Percentiles rank a stretch among this genome's conserved stretches.
Evolutionary conservation across 257 asterid species (phyloP).

Genomic region (Knoxia roxburghii): DNA sequence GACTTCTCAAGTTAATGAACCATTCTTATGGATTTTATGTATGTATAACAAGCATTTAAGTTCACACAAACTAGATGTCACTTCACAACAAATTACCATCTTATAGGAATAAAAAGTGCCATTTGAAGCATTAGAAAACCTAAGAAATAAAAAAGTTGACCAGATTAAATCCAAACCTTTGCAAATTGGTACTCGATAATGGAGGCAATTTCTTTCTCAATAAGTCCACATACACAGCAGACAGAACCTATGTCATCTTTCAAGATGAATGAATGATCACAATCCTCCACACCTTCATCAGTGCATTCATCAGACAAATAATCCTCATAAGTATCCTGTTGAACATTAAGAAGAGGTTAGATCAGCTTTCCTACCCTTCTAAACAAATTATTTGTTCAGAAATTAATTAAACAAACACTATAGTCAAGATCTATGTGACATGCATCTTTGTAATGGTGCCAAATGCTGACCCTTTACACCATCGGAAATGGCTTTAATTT

Average conservation of each 20-base stretch:
- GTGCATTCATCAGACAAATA: conserved; percentile 6
- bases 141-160: not conserved
- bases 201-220: conserved; percentile 20
- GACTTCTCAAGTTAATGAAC: too few species aligned
- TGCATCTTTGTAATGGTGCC: not conserved
- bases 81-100: not conserved
- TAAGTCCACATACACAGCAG: conserved; percentile 29
- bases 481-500: conserved; percentile 35
- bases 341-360: not conserved
- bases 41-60: too few species aligned
- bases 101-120: not conserved
- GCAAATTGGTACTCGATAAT: conserved; percentile 37
- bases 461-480: conserved; percentile 18
- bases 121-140: conserved; percentile 6
- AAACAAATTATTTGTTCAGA: not conserved
- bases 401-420: not conserved
- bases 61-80: too few species aligned
- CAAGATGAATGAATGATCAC: conserved; percentile 29
- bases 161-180: conserved; percentile 34
- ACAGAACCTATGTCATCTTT: conserved; percentile 33
- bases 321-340: conserved; percentile 15
- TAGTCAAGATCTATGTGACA: not conserved
- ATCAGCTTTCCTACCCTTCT: not conserved
- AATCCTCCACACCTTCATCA: conserved; percentile 40
- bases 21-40: too few species aligned